phyloP scores from a whole-genome alignment of 495 filamentous ascomycete genomes.

The Daldinia caldariorum region DNA sequence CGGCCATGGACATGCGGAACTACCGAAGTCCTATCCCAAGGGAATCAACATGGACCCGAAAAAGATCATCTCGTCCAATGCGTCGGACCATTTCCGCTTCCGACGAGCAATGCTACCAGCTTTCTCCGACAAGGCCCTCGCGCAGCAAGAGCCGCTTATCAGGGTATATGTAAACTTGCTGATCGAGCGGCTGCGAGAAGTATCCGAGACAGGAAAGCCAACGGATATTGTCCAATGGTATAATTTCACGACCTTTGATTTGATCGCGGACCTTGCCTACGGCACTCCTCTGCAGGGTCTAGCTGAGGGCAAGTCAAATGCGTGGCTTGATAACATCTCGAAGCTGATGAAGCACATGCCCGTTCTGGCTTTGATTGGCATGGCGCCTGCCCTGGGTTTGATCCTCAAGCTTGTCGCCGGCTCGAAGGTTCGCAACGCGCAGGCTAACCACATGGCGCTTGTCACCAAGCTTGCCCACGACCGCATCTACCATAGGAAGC shows the following conservation, averaged over 20 bases:
- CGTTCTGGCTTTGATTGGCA: conserved; percentile 44
- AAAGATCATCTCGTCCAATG: conserved; percentile 48
- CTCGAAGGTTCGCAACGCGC: conserved; percentile 44
- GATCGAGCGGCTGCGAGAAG: conserved; percentile 54
- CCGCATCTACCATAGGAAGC: conserved; percentile 48
- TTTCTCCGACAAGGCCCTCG: conserved; percentile 62
- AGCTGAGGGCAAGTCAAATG: conserved; percentile 46
- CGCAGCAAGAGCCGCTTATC: conserved; percentile 59
- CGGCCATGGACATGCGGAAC: conserved; percentile 49
- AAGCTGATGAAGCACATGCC: conserved; percentile 40
- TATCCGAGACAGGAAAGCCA: conserved; percentile 38
- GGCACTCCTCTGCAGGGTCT: conserved; percentile 67
- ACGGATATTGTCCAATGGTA: conserved; percentile 65
- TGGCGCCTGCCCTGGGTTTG: conserved; percentile 47
- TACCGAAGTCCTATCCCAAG: conserved; percentile 40
- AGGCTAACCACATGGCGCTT: conserved; percentile 46
- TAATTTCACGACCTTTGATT: conserved; percentile 70
- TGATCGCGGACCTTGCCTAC: conserved; percentile 69
- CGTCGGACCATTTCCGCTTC: conserved; percentile 52
- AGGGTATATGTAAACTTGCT: conserved; percentile 58
- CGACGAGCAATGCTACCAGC: conserved; percentile 59
- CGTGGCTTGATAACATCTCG: conserved; percentile 53
- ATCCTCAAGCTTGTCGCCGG: conserved; percentile 49
- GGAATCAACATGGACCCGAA: conserved; percentile 41
- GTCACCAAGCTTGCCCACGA: conserved; percentile 46